Evolutionary conservation across 1,139 yeast species (phyloP), one percentile per base, ranked within the genome.

Genomic region (Nakaseomyces delphensis): DNA sequence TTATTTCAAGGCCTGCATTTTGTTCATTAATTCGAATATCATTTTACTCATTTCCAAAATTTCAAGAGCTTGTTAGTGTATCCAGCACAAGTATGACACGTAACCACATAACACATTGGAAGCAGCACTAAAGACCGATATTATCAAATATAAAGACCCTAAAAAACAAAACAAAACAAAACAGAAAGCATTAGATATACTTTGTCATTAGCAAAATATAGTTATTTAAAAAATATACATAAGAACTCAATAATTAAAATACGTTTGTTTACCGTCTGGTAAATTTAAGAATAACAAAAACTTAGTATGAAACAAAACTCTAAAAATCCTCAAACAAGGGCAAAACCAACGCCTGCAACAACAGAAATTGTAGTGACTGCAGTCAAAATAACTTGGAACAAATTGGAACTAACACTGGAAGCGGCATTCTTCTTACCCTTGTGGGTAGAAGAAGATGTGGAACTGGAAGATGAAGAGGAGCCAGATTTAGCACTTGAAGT

Each of bases 311-410:
- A 28, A 28, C 14, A 11, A 28, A 10, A 28, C 18, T 14, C 31
- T 13, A 25, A 9, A 5, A 10, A 5, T 11, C 9, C 16, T 52
- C 65, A 54, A 43, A 71, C 69, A 47, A 85, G 59, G 56, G 84
- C 95, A 39, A 76, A 59, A 54, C 76, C 68, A 52, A 84, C 76
- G 58, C 75, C 73, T 37, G 67, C 61, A 43, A 73, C 64, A 32
- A 83, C 65, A 69, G 83, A 83, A 70, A 94, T 80, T 21, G 73
- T 71, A 62, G 89, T 91, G 47, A 71, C 63, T 41, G 74, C 63
- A 47, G 82, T 68, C 72, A 82, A 78, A 49, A 94, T 87, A 40
- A 91, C 75, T 73, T 84, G 83, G 54, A 86, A 73, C 55, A 84
- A 68, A 71, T 89, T 89, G 36, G 48, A 46, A 42, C 51, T 55